Conservation (phyloP, 176 grass and related monocot genomes). For the Triticum dicoccoides region DNA sequence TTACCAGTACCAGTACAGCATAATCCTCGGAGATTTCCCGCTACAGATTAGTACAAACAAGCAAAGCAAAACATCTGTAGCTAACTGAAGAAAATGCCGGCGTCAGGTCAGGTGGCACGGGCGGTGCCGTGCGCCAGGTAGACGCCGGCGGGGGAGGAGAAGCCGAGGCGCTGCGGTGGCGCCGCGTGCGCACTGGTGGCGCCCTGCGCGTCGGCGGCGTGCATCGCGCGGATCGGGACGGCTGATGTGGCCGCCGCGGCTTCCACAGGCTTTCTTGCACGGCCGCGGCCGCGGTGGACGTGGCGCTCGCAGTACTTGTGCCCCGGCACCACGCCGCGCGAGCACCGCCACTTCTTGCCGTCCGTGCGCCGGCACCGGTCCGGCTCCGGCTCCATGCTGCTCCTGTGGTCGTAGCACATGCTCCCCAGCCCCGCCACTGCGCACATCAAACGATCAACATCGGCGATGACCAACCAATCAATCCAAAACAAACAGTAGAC, state of each 20-base stretch:
- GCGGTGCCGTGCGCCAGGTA: conserved; percentile 21
- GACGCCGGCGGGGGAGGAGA: conserved; percentile 51
- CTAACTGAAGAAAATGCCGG: background rate
- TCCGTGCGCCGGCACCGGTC: conserved; percentile 66
- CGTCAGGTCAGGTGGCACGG: background rate
- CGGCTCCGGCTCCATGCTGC: conserved; percentile 77
- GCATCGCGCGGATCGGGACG: background rate
- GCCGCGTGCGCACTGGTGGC: background rate
- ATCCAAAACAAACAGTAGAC: background rate
- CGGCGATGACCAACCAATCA: background rate
- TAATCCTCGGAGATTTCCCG: conserved; percentile 25
- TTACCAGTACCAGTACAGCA: background rate
- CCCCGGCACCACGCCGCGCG: conserved; percentile 53
- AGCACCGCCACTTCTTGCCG: conserved; percentile 81
- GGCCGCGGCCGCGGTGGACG: conserved; percentile 69
- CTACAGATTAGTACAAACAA: background rate
- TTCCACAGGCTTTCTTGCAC: conserved; percentile 89
- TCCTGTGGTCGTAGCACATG: conserved; percentile 67
- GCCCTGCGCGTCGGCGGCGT: conserved; percentile 14
- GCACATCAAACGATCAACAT: background rate
- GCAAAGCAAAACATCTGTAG: background rate
- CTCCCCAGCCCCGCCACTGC: conserved; percentile 59
- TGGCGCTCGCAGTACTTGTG: conserved; percentile 86
- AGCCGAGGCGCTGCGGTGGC: conserved; percentile 30
- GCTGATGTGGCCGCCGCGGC: background rate